These are phyloP conservation scores for Russula compacta DNA, from an alignment of 768 basidiomycete species.

Conservation along the genomic window DNA sequence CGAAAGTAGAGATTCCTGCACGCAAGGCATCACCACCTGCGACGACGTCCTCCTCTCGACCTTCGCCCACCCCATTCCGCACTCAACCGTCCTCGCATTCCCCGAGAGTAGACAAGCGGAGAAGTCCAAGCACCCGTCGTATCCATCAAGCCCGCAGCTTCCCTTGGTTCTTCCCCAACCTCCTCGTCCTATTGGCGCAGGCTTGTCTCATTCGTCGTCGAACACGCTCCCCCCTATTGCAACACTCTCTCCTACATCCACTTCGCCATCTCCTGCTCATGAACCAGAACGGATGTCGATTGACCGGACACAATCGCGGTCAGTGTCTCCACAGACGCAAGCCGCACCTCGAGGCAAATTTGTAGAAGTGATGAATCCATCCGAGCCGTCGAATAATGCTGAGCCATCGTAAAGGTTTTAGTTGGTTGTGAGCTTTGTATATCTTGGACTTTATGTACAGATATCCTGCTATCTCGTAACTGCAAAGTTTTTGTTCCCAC, in stretches of 20 bases:
- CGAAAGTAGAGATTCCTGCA: constrained; percentile 45
- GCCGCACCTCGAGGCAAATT: constrained; percentile 46
- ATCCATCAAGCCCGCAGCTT: constrained; percentile 44
- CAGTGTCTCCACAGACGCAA: constrained; percentile 31
- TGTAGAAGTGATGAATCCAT: constrained; percentile 42
- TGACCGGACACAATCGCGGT: constrained; percentile 35
- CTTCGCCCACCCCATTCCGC: constrained; percentile 66
- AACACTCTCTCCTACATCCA: constrained; percentile 54
- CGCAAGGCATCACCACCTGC: constrained; percentile 46
- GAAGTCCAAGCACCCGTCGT: constrained; percentile 19
- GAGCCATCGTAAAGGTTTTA: constrained; percentile 25
- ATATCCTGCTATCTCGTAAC: constrained; percentile 11
- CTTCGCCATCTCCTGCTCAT: constrained; percentile 40
- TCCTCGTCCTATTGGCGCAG: constrained; percentile 58
- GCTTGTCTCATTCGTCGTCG: constrained; percentile 33
- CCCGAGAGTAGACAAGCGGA: constrained; percentile 47
- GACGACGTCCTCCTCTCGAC: constrained; percentile 40
- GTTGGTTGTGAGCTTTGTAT: constrained; percentile 11
- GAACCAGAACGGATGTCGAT: constrained; percentile 44
- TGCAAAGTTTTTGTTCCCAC: background rate
- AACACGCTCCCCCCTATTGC: constrained; percentile 59
- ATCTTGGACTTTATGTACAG: constrained; percentile 17
- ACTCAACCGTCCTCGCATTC: constrained; percentile 60
- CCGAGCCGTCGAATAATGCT: constrained; percentile 34
- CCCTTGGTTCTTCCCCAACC: constrained; percentile 62